Conservation (phyloP, 176 grass and related monocot genomes). For the Thalia dealbata region DNA sequence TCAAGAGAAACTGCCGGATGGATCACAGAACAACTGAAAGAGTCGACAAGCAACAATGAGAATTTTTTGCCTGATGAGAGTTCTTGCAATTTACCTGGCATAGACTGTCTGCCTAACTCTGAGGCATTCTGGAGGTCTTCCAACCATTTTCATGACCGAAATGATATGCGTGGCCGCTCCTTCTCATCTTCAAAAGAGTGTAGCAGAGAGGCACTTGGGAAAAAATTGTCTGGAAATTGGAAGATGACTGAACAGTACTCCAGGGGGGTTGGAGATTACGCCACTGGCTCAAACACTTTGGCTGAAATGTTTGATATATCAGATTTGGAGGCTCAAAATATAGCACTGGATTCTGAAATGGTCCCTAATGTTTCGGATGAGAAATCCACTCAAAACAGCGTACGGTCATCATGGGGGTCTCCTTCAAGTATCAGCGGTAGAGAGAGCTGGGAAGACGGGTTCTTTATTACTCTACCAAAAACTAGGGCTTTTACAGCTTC, state of each 20-base stretch:
- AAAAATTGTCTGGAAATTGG: neutral
- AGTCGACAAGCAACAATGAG: neutral
- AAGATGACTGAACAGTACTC: neutral
- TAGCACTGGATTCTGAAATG: neutral
- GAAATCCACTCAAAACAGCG: neutral
- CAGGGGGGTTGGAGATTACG: neutral
- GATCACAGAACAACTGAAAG: neutral
- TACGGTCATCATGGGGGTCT: neutral
- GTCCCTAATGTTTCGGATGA: neutral
- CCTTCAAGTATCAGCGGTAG: neutral
- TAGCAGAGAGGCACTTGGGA: neutral
- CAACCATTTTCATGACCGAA: neutral
- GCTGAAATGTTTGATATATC: constrained; percentile 12
- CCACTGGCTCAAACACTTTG: neutral
- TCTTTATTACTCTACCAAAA: constrained; percentile 2
- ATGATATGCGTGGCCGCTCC: neutral
- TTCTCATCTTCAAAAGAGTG: neutral
- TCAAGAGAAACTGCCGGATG: neutral
- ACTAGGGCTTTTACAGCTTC: neutral
- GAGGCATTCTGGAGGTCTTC: neutral
- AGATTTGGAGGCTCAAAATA: constrained; percentile 1
- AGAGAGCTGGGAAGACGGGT: neutral
- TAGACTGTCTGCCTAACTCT: neutral
- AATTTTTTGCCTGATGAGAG: neutral
- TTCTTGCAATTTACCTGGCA: neutral